phyloP scores from a whole-genome alignment of 768 basidiomycete species.

The Mycena leptocephala region DNA sequence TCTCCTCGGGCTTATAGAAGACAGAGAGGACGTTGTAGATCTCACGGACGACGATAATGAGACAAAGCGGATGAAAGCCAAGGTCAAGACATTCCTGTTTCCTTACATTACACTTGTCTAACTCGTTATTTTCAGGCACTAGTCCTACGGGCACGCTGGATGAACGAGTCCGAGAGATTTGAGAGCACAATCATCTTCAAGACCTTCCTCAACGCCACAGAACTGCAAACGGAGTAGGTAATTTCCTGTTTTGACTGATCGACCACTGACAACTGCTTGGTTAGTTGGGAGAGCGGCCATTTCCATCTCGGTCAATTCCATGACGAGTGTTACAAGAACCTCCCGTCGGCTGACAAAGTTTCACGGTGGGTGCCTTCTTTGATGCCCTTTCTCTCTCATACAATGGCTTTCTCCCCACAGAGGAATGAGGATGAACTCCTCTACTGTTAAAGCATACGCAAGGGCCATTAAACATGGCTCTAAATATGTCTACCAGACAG shows the following conservation, averaged over 20 bases:
- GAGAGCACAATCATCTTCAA: conserved; percentile 75
- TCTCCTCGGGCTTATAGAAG: conserved; percentile 63
- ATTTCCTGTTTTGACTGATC: not conserved
- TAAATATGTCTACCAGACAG: conserved; percentile 96
- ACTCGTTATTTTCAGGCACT: conserved; percentile 67
- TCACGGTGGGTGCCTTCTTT: conserved; percentile 55
- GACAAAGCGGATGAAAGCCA: conserved; percentile 74
- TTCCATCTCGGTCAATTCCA: conserved; percentile 93
- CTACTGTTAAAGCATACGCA: conserved; percentile 78
- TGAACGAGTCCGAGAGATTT: conserved; percentile 90
- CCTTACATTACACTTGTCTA: not conserved
- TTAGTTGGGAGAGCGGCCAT: conserved; percentile 87
- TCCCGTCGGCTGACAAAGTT: conserved; percentile 62
- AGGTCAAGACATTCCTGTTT: conserved; percentile 61
- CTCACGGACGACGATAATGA: conserved; percentile 71
- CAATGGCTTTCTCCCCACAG: conserved; percentile 51
- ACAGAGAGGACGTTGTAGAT: conserved; percentile 64
- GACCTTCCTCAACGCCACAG: conserved; percentile 68
- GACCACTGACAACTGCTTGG: conserved; percentile 9
- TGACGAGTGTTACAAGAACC: conserved; percentile 79
- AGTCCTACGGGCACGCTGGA: conserved; percentile 91
- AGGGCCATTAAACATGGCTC: conserved; percentile 87
- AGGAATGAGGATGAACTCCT: conserved; percentile 74
- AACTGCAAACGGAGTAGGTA: conserved; percentile 66
- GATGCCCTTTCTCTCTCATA: not conserved